A percentile compares a stretch with the other conserved stretches of the same genome.
phyloP scores from a whole-genome alignment of 2,329 filamentous ascomycete genomes.

The Pseudomassariella vexata region DNA sequence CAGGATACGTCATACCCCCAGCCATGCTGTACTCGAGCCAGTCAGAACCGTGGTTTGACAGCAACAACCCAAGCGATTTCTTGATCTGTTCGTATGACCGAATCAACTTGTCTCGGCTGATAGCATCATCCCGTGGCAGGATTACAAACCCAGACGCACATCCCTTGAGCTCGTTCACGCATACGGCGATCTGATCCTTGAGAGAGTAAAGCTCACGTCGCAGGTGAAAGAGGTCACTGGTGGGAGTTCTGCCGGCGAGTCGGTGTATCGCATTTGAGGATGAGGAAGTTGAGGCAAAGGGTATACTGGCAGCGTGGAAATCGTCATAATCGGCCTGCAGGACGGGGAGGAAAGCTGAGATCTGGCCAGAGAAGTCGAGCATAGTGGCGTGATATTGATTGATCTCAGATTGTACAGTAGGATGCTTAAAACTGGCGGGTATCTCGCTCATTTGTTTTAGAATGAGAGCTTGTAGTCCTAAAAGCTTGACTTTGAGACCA shows the following conservation, averaged over 20 bases:
- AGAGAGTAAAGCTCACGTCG: conserved; percentile 16
- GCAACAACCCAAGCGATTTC: conserved; percentile 11
- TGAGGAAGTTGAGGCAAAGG: background rate
- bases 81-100: conserved; percentile 12
- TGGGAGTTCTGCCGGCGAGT: no score
- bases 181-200: conserved; percentile 16
- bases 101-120: no score
- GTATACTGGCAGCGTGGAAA: conserved; percentile 8
- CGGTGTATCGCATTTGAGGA: no score
- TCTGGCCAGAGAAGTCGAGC: conserved; percentile 9
- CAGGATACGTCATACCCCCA: conserved; percentile 13
- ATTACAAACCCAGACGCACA: background rate
- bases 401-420: background rate
- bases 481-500: conserved; percentile 12
- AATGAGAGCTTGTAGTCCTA: conserved; percentile 7
- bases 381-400: conserved; percentile 5
- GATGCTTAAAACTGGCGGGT: background rate
- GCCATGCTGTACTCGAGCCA: conserved; percentile 14
- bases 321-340: conserved; percentile 16
- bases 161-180: conserved; percentile 10
- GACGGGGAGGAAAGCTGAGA: conserved; percentile 14
- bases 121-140: no score
- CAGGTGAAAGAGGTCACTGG: conserved; percentile 6
- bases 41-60: conserved; percentile 17
- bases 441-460: conserved; percentile 4